These are phyloP conservation scores for Fistulifera pelliculosa DNA, from an alignment of 108 stramenopile species.

Conservation along the genomic window DNA sequence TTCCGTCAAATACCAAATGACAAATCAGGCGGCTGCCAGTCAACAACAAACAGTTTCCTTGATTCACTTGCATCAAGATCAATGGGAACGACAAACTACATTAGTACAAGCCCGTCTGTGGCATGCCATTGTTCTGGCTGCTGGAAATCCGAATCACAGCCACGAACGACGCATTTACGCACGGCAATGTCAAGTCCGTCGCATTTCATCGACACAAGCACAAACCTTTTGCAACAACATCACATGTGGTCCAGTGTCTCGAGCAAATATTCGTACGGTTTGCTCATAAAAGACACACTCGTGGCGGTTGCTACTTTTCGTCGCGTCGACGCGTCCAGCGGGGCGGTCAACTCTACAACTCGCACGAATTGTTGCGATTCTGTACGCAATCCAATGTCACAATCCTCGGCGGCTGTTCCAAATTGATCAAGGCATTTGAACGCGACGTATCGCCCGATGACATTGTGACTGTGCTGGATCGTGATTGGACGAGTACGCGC, in stretches of 20 bases:
- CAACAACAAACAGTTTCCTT: slow-evolving; percentile 8
- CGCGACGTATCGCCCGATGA: slow-evolving; percentile 32
- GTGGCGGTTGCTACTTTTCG: slow-evolving; percentile 61
- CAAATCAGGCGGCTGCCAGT: neutral
- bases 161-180: slow-evolving; percentile 35
- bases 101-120: slow-evolving; percentile 46
- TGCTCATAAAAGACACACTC: slow-evolving; percentile 28
- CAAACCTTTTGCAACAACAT: slow-evolving; percentile 43
- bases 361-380: slow-evolving; percentile 60
- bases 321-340: slow-evolving; percentile 33
- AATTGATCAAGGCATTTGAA: slow-evolving; percentile 42
- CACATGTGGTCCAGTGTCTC: slow-evolving; percentile 60
- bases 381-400: slow-evolving; percentile 31
- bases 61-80: slow-evolving; percentile 67
- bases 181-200: slow-evolving; percentile 32
- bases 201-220: slow-evolving; percentile 28
- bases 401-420: slow-evolving; percentile 57
- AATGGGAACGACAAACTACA: slow-evolving; percentile 33
- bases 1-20: slow-evolving; percentile 1
- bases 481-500: slow-evolving; percentile 54
- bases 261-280: slow-evolving; percentile 52
- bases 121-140: slow-evolving; percentile 22
- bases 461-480: slow-evolving; percentile 61
- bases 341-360: slow-evolving; percentile 11
- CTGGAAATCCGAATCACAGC: neutral